Conservation (phyloP, 352 stramenopile species). For the Phytophthora lateralis region DNA sequence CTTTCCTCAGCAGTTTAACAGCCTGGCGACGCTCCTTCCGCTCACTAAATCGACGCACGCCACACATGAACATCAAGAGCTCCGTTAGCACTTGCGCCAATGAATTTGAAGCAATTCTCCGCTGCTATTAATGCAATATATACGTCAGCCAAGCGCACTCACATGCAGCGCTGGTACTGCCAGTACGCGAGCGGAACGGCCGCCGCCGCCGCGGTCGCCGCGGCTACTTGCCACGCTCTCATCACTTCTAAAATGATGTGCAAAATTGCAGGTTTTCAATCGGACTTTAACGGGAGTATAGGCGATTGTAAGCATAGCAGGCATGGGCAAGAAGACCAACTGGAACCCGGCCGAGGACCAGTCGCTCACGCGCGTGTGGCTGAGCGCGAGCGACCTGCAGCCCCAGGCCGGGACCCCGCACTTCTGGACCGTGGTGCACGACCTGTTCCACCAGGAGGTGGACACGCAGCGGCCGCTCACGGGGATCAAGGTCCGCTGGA, state of each 20-base stretch:
- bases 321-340: conserved; percentile 86
- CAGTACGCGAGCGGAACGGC: conserved; percentile 50
- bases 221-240: conserved; percentile 28
- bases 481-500: conserved; percentile 83
- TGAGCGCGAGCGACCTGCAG: conserved; percentile 59
- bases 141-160: not conserved
- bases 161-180: conserved; percentile 37
- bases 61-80: conserved; percentile 13
- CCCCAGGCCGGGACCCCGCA: conserved; percentile 41
- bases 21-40: conserved; percentile 43
- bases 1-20: conserved; percentile 71
- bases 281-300: not conserved
- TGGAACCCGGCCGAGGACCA: conserved; percentile 68
- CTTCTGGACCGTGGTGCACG: conserved; percentile 71
- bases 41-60: conserved; percentile 17
- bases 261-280: conserved; percentile 6
- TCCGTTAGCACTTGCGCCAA: conserved; percentile 12
- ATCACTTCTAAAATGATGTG: too few species aligned
- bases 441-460: conserved; percentile 73
- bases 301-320: not conserved
- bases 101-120: not conserved
- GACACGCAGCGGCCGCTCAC: conserved; percentile 69
- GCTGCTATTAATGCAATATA: not conserved
- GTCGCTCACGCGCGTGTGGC: conserved; percentile 73
- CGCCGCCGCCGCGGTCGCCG: conserved; percentile 23